A percentile compares a stretch with the other conserved stretches of the same genome.
Evolutionary conservation across 2,329 filamentous ascomycete species (phyloP).

Genomic region (Fusarium udum): DNA sequence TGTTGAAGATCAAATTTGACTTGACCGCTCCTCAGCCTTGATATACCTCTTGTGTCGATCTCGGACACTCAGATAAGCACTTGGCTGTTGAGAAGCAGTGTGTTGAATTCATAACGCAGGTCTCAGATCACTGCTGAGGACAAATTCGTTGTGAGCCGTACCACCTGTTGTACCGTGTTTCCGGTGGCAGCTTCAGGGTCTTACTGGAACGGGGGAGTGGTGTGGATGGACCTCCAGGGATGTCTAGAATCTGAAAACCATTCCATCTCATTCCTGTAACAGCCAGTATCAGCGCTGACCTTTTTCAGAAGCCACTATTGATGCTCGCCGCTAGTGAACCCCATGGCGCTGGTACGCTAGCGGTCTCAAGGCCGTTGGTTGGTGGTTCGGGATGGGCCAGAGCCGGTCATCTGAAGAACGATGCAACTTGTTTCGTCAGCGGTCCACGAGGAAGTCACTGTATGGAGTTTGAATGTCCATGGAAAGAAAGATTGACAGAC

Average conservation of each 20-base stretch:
- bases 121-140: constrained; percentile 35
- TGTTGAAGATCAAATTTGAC: constrained; percentile 21
- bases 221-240: constrained; percentile 6
- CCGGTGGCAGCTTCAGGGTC: constrained; percentile 27
- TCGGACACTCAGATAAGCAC: constrained; percentile 31
- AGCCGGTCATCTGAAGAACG: constrained; percentile 34
- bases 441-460: constrained; percentile 27
- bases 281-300: constrained; percentile 19
- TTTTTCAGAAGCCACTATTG: constrained; percentile 15
- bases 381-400: constrained; percentile 26
- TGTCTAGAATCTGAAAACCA: constrained; percentile 28
- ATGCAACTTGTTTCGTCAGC: constrained; percentile 38
- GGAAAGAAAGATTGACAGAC: constrained; percentile 4
- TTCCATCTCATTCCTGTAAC: constrained; percentile 37
- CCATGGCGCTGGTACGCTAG: constrained; percentile 41
- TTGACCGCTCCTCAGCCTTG: constrained; percentile 32
- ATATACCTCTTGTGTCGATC: constrained; percentile 25
- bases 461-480: constrained; percentile 16
- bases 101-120: constrained; percentile 15
- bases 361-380: constrained; percentile 33
- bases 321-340: constrained; percentile 30
- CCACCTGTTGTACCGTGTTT: constrained; percentile 34
- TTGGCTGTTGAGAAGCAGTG: constrained; percentile 7
- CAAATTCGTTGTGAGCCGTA: constrained; percentile 32
- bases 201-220: constrained; percentile 22